A percentile compares a stretch with the other conserved stretches of the same genome.
These are phyloP conservation scores for Ophiosphaerella narmari DNA, from an alignment of 2,329 filamentous ascomycete genomes.

Conservation along the genomic window DNA sequence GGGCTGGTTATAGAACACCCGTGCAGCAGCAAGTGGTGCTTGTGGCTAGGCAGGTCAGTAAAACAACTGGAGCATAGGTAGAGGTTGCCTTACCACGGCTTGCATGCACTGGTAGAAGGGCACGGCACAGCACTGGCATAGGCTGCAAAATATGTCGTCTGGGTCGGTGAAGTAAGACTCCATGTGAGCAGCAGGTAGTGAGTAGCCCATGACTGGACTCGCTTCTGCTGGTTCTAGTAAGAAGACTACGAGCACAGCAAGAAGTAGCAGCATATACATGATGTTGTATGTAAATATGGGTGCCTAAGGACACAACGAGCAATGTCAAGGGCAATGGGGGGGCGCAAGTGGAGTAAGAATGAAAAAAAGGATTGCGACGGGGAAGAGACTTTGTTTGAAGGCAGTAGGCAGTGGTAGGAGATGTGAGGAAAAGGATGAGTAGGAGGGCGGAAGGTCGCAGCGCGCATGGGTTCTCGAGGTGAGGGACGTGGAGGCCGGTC, in stretches of 20 bases:
- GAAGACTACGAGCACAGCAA: conserved; percentile 32
- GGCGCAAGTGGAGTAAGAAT: neutral
- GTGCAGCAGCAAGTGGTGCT: conserved; percentile 6
- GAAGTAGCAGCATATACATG: conserved; percentile 36
- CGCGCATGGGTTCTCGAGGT: conserved; percentile 14
- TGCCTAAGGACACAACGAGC: conserved; percentile 27
- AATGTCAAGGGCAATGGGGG: conserved; percentile 12
- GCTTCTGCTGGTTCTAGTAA: conserved; percentile 32
- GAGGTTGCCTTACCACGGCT: conserved; percentile 16
- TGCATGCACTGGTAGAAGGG: conserved; percentile 25
- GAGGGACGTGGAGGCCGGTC: conserved; percentile 26
- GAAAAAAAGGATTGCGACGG: neutral
- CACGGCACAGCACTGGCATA: conserved; percentile 33
- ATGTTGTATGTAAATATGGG: conserved; percentile 17
- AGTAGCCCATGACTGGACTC: conserved; percentile 29
- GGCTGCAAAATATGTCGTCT: conserved; percentile 27
- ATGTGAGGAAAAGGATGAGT: conserved; percentile 6
- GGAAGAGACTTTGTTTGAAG: neutral
- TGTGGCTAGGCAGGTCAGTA: conserved; percentile 21
- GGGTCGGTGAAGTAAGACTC: conserved; percentile 29
- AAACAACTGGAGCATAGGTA: neutral
- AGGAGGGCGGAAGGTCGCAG: conserved; percentile 18
- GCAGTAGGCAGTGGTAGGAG: neutral
- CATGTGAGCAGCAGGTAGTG: conserved; percentile 21
- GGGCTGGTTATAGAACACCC: conserved; percentile 2